Evolutionary conservation across 2,329 filamentous ascomycete genomes (phyloP).

Genomic region (Epichloe uncinata): DNA sequence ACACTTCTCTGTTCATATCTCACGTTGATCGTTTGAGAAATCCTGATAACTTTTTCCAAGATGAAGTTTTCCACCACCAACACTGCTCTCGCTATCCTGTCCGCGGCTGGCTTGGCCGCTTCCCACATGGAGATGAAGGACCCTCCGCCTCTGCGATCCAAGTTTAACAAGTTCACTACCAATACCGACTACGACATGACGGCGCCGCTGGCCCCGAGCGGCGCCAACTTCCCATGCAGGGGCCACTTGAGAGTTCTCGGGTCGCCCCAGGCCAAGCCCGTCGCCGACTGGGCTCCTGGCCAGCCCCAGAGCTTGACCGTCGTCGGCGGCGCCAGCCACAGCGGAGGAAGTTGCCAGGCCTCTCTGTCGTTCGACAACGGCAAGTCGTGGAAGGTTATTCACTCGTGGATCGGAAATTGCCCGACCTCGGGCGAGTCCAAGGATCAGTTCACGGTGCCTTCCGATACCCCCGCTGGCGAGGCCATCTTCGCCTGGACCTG

Average conservation of each 20-base stretch:
- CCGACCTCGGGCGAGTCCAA: constrained; percentile 31
- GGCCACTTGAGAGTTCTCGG: constrained; percentile 39
- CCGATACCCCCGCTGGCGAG: constrained; percentile 44
- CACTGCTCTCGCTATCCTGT: constrained; percentile 26
- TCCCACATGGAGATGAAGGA: constrained; percentile 44
- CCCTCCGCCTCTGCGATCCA: constrained; percentile 39
- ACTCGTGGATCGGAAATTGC: constrained; percentile 43
- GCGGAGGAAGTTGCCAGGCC: constrained; percentile 65
- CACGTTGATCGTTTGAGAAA: background rate
- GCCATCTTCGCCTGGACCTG: constrained; percentile 64
- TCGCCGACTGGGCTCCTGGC: constrained; percentile 50
- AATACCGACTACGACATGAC: constrained; percentile 61
- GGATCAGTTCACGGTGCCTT: constrained; percentile 55
- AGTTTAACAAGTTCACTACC: constrained; percentile 34
- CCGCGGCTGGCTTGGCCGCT: constrained; percentile 28
- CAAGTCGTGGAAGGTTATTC: constrained; percentile 53
- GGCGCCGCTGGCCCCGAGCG: constrained; percentile 45
- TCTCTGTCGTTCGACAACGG: constrained; percentile 63
- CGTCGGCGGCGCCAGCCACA: constrained; percentile 47
- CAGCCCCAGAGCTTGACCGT: constrained; percentile 49
- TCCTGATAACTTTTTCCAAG: background rate
- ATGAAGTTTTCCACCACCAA: constrained; percentile 27
- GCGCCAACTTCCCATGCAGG: constrained; percentile 66
- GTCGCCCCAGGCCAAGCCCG: constrained; percentile 34
- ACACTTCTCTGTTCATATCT: background rate